These are phyloP conservation scores for Dissoconium aciculare DNA, from an alignment of 2,329 filamentous ascomycete species.

Conservation along the genomic window DNA sequence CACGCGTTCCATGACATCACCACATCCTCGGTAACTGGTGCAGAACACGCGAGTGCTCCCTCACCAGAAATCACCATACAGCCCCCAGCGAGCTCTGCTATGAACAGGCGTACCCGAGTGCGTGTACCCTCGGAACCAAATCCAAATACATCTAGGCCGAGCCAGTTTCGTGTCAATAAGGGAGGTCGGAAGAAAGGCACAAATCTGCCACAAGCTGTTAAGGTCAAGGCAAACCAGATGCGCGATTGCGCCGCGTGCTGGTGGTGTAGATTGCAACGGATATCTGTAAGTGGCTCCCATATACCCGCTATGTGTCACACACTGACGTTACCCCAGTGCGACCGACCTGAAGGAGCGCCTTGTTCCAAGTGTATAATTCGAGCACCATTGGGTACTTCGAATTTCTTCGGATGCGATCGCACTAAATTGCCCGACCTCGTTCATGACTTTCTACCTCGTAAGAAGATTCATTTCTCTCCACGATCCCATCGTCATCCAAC, in stretches of 20 bases:
- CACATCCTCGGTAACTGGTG: too few species aligned
- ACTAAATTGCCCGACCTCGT: conserved; percentile 32
- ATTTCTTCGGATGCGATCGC: conserved; percentile 31
- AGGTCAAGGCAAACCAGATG: conserved; percentile 31
- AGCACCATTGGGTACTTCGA: conserved; percentile 24
- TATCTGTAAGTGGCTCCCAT: conserved; percentile 23
- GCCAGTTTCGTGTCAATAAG: too few species aligned
- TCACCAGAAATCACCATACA: too few species aligned
- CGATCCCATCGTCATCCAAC: conserved; percentile 4
- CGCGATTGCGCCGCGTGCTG: conserved; percentile 34
- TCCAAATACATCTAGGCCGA: too few species aligned
- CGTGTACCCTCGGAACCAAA: too few species aligned
- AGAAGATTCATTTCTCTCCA: conserved; percentile 2
- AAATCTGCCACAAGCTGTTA: conserved; percentile 23
- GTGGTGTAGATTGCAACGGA: conserved; percentile 35
- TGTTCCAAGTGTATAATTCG: conserved; percentile 21
- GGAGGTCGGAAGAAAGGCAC: conserved; percentile 25
- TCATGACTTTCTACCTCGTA: conserved; percentile 29
- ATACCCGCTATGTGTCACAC: background rate
- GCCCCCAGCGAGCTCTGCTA: too few species aligned
- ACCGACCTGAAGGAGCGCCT: conserved; percentile 17
- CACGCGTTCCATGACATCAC: too few species aligned
- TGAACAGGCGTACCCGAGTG: too few species aligned
- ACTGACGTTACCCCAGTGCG: conserved; percentile 18
- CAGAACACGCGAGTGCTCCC: too few species aligned